Evolutionary conservation across 805 yeast species (phyloP), one percentile per base, ranked within the genome.

Genomic region (Ogataea trehalophila): DNA sequence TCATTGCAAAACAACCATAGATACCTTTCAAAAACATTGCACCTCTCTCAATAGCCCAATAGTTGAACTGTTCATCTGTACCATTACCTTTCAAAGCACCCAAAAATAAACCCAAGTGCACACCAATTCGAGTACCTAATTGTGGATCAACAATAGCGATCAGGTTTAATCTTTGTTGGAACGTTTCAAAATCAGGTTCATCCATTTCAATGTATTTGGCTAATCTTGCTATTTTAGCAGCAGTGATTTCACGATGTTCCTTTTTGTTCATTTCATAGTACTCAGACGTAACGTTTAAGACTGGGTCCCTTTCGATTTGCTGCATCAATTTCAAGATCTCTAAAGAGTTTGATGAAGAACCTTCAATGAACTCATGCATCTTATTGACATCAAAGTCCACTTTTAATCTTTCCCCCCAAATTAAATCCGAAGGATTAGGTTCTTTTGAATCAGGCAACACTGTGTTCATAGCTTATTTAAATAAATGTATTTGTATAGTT

Each of bases 1-100:
- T 90, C 97, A 89, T 89, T 41, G 85, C 89, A 69, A 89, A 89
- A 67, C 96, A 90, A 26, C 97, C 97, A 60, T 82, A 85, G 42
- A 85, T 73, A 50, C 79, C 85, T 60, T 75, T 80, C 37, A 83
- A 62, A 51, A 68, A 69, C 1, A 73, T 63, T 11, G 89, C 81
- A 55, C 87, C 90, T 59, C 85, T 75, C 56, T 77, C 80, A 49
- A 73, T 69, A 45, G 89, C 76, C 97, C 97, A 91, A 69, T 83
- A 92, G 39, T 80, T 72, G 58, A 84, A 77, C 72, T 91, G 98
- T 48, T 81, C 87, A 33, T 79, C 76, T 8, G 97, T 85, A 54
- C 97, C 98, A 58, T 87, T 85, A 52, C 97, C 96, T 56, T 84
- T 80, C 48, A 91, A 70, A 48, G 96, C 87, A 48, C 81, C 78